Evolutionary conservation across 495 filamentous ascomycete genomes (phyloP).

Genomic region (Lophiostoma macrostomum): DNA sequence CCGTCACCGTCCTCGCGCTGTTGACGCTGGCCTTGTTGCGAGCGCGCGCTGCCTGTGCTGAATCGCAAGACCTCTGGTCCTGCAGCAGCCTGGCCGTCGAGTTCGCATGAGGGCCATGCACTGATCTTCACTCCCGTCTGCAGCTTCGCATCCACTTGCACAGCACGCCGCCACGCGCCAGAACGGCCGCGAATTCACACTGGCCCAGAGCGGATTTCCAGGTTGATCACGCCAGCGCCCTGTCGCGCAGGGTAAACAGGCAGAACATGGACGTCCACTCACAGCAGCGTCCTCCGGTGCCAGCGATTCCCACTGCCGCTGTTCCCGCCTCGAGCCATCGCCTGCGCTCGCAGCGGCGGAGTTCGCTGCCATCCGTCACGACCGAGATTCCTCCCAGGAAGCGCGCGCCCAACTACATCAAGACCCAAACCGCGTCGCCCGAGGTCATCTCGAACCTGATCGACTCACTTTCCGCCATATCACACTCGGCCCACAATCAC

Average conservation of each 20-base stretch:
- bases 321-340: slow-evolving; percentile 2
- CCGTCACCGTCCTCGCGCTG: too few species aligned
- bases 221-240: too few species aligned
- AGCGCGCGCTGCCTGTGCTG: too few species aligned
- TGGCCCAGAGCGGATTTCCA: too few species aligned
- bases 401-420: slow-evolving; percentile 45
- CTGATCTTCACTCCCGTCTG: slow-evolving; percentile 20
- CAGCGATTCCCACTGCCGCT: slow-evolving; percentile 16
- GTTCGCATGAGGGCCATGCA: slow-evolving; percentile 25
- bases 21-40: too few species aligned
- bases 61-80: slow-evolving; percentile 5
- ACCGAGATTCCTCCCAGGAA: slow-evolving; percentile 26
- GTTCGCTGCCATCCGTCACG: slow-evolving; percentile 19
- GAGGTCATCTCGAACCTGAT: slow-evolving; percentile 94
- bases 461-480: slow-evolving; percentile 85
- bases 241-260: slow-evolving; percentile 8
- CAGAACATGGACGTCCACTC: slow-evolving; percentile 31
- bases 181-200: not conserved
- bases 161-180: not conserved
- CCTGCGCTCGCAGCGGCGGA: slow-evolving; percentile 18
- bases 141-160: slow-evolving; percentile 6
- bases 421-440: slow-evolving; percentile 67
- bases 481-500: slow-evolving; percentile 66
- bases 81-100: not conserved
- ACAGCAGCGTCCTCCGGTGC: slow-evolving; percentile 18